Percentiles rank a stretch among this genome's conserved stretches.
Evolutionary conservation across 2,329 filamentous ascomycete genomes (phyloP).

Genomic region (Pseudogymnoascus sp.): DNA sequence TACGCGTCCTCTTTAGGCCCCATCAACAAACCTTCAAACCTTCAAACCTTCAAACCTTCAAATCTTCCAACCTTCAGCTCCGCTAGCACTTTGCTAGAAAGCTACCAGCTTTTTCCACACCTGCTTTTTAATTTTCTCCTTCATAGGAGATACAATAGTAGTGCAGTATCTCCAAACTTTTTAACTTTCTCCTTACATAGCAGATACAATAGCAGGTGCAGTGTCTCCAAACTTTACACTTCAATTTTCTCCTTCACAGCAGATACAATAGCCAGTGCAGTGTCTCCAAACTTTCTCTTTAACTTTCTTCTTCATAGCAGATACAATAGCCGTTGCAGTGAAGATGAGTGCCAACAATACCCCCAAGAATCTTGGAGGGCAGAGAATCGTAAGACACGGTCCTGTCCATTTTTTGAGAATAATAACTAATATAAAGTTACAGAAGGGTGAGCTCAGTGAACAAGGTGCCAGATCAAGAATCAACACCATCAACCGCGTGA

Average conservation of each 20-base stretch:
- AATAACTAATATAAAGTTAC: neutral
- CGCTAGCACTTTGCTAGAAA: neutral
- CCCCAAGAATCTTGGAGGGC: neutral
- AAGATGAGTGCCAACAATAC: neutral
- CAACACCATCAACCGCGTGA: neutral
- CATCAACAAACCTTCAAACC: neutral
- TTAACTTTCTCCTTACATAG: neutral
- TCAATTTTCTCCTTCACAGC: neutral
- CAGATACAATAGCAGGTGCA: neutral
- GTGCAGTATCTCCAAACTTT: neutral
- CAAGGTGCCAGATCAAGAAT: neutral
- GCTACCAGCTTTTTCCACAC: neutral
- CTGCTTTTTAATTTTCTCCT: neutral
- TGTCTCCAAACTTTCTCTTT: neutral
- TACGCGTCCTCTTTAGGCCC: neutral
- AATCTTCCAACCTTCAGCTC: neutral
- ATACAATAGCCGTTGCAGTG: neutral
- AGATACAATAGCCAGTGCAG: neutral
- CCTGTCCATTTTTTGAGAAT: neutral
- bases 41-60: too few relatives aligned
- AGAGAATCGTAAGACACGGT: neutral
- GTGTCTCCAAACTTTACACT: neutral
- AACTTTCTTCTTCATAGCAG: neutral
- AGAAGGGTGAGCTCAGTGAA: neutral
- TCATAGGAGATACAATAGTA: neutral